Evolutionary conservation across 2,329 filamentous ascomycete genomes (phyloP).

Genomic region (Fusarium illudens): DNA sequence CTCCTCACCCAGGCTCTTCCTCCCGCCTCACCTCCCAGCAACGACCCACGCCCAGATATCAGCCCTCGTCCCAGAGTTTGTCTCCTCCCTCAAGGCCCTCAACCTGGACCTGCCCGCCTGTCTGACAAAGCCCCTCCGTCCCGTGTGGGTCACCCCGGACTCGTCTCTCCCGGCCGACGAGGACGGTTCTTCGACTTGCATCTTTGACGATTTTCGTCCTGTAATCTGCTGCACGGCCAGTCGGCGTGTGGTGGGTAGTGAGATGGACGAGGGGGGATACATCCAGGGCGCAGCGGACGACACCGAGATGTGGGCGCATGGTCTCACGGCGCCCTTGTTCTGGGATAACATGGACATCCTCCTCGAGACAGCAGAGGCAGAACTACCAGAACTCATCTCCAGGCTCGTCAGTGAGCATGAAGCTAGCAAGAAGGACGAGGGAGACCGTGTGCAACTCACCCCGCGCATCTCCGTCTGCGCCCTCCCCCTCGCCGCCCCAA

Average conservation of each 20-base stretch:
- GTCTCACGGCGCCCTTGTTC: slow-evolving; percentile 80
- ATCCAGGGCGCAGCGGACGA: slow-evolving; percentile 96
- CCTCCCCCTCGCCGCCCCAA: slow-evolving; percentile 39
- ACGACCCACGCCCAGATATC: slow-evolving; percentile 81
- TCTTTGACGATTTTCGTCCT: slow-evolving; percentile 70
- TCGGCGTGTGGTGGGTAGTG: slow-evolving; percentile 71
- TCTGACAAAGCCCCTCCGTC: slow-evolving; percentile 75
- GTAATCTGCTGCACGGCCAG: slow-evolving; percentile 90
- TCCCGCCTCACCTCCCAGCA: slow-evolving; percentile 76
- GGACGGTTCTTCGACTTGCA: slow-evolving; percentile 31
- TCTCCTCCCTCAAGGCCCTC: slow-evolving; percentile 62
- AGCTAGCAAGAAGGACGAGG: slow-evolving; percentile 13
- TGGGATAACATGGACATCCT: slow-evolving; percentile 74
- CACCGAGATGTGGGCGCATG: slow-evolving; percentile 89
- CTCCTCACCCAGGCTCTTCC: slow-evolving; percentile 64
- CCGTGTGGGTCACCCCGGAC: slow-evolving; percentile 82
- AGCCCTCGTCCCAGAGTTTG: slow-evolving; percentile 64
- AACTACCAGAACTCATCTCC: slow-evolving; percentile 62
- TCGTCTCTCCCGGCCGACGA: slow-evolving; percentile 56
- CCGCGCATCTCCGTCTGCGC: slow-evolving; percentile 50
- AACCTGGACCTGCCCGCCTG: slow-evolving; percentile 63
- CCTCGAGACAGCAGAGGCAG: slow-evolving; percentile 70
- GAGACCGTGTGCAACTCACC: slow-evolving; percentile 44
- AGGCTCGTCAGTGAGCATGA: slow-evolving; percentile 50
- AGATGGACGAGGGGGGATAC: slow-evolving; percentile 72